Evolutionary conservation across 257 asterid species (phyloP).

Genomic region (Solanum lycopersicoides): DNA sequence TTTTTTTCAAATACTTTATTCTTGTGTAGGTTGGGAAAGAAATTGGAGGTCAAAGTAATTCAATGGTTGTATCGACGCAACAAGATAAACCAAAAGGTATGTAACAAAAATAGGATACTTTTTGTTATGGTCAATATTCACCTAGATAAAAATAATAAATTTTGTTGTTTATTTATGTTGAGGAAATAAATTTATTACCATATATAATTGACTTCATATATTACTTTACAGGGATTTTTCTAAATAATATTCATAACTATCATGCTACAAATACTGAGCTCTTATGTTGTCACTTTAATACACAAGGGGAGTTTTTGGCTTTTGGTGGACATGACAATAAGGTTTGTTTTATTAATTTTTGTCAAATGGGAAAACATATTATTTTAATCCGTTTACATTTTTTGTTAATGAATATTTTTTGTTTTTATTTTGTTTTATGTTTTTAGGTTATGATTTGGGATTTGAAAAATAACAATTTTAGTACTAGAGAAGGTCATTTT

Average conservation of each 20-base stretch:
- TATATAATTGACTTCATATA: background rate
- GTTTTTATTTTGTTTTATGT: background rate
- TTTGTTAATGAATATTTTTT: background rate
- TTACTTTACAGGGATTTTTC: slow-evolving; percentile 19
- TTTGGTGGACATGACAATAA: slow-evolving; percentile 37
- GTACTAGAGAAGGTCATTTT: slow-evolving; percentile 7
- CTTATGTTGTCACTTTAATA: slow-evolving; percentile 33
- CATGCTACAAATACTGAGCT: slow-evolving; percentile 20
- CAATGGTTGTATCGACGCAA: background rate
- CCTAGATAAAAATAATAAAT: background rate
- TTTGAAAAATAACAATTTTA: background rate
- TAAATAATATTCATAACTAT: slow-evolving; percentile 3
- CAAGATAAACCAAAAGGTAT: slow-evolving; percentile 3
- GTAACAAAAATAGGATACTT: background rate
- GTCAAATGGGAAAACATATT: background rate
- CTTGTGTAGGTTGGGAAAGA: background rate
- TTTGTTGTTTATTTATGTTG: background rate
- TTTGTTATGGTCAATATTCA: background rate
- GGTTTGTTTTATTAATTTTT: slow-evolving; percentile 11
- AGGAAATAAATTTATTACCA: background rate
- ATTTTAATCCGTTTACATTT: background rate
- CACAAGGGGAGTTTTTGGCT: slow-evolving; percentile 28
- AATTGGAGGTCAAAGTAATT: background rate
- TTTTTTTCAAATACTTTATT: background rate
- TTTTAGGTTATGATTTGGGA: slow-evolving; percentile 24